A percentile compares a stretch with the other conserved stretches of the same genome.
phyloP scores from a whole-genome alignment of 352 stramenopile species.

The Globisporangium nunn region DNA sequence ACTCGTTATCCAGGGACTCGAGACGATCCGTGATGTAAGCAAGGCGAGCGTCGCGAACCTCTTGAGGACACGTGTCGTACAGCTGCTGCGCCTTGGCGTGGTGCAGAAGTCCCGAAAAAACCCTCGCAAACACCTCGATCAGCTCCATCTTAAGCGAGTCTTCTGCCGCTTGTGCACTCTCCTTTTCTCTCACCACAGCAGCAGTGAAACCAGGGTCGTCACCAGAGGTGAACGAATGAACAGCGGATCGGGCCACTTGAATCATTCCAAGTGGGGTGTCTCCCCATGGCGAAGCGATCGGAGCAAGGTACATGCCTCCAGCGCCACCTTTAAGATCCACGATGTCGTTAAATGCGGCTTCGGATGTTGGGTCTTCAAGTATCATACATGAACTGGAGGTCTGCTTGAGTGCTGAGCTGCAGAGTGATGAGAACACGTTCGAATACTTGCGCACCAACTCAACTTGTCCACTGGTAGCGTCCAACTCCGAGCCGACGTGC shows the following conservation, averaged over 20 bases:
- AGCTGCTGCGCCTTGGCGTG: slow-evolving; percentile 46
- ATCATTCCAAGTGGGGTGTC: slow-evolving; percentile 49
- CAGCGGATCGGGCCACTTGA: slow-evolving; percentile 44
- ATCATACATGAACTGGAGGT: slow-evolving; percentile 14
- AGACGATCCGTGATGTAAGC: slow-evolving; percentile 36
- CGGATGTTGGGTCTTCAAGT: slow-evolving; percentile 31
- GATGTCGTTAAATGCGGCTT: slow-evolving; percentile 64
- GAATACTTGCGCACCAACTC: slow-evolving; percentile 53
- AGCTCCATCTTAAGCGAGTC: slow-evolving; percentile 51
- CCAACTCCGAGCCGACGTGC: slow-evolving; percentile 30
- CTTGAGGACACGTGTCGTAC: slow-evolving; percentile 33
- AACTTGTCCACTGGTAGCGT: slow-evolving; percentile 11
- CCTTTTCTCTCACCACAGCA: slow-evolving; percentile 29
- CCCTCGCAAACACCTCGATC: slow-evolving; percentile 40
- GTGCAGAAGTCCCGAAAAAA: slow-evolving; percentile 54
- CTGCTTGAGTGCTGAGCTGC: slow-evolving; percentile 23
- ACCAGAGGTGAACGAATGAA: slow-evolving; percentile 11
- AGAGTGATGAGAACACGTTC: slow-evolving; percentile 53
- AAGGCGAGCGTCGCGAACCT: slow-evolving; percentile 43
- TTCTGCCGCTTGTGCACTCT: slow-evolving; percentile 33
- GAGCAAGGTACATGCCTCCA: slow-evolving; percentile 46
- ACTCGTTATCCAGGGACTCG: slow-evolving; percentile 28
- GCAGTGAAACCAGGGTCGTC: slow-evolving; percentile 5
- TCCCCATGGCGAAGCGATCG: slow-evolving; percentile 49
- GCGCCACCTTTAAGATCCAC: slow-evolving; percentile 54